phyloP scores from a whole-genome alignment of 768 basidiomycete species.

The Leucosporidium scottii region DNA sequence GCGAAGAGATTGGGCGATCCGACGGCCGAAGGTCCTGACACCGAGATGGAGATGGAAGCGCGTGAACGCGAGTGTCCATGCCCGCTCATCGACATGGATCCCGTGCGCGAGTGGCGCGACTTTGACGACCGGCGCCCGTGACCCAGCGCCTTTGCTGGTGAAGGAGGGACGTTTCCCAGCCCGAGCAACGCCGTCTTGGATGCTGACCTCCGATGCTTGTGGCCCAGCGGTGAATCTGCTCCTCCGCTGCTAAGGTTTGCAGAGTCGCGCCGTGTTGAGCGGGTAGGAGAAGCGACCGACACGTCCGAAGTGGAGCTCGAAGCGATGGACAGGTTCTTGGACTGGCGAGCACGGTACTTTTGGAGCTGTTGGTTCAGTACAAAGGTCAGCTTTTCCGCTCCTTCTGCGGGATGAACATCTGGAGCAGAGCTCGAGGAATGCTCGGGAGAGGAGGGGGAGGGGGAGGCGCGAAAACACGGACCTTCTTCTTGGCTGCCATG shows the following conservation, averaged over 20 bases:
- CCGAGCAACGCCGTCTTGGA: slow-evolving; percentile 22
- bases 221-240: not conserved
- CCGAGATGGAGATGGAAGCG: slow-evolving; percentile 30
- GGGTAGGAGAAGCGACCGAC: slow-evolving; percentile 7
- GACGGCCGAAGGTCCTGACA: slow-evolving; percentile 11
- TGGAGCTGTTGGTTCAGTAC: slow-evolving; percentile 25
- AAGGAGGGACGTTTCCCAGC: not conserved
- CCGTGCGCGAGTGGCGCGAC: not conserved
- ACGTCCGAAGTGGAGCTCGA: slow-evolving; percentile 9
- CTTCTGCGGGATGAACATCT: not conserved
- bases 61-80: slow-evolving; percentile 31
- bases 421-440: not conserved
- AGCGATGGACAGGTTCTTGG: slow-evolving; percentile 1
- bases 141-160: not conserved
- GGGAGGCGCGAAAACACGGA: slow-evolving; percentile 8
- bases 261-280: slow-evolving; percentile 12
- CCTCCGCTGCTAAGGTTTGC: slow-evolving; percentile 6
- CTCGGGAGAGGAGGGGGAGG: not conserved
- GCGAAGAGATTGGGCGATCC: not conserved
- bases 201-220: slow-evolving; percentile 21
- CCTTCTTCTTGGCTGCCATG: slow-evolving; percentile 36
- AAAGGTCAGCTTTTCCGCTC: not conserved
- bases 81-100: slow-evolving; percentile 12
- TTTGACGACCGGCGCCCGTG: slow-evolving; percentile 8
- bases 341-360: slow-evolving; percentile 32